Evolutionary conservation across 139 green algal genomes (phyloP), one percentile per base, ranked within the genome.

Genomic region (Klebsormidium nitens): DNA sequence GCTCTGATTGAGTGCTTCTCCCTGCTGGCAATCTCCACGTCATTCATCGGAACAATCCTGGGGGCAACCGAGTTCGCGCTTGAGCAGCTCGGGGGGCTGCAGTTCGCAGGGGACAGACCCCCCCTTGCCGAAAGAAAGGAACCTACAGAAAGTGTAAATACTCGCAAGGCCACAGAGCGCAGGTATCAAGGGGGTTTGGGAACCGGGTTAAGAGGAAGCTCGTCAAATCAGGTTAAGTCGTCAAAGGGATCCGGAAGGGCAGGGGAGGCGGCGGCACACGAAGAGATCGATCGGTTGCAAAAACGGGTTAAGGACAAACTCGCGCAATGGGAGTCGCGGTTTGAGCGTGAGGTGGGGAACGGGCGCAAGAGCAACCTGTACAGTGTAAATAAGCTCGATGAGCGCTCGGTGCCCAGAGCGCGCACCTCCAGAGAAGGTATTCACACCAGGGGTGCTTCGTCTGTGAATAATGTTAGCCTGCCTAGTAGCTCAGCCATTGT

Each of bases 1-100:
- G 69, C 86, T 8, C 40, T 74, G 29, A 42, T 83, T 1, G n/a
- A 36, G 4, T 47, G 36, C 3, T 91, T 91, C 52, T 82, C 74
- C 11, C 65, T 90, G 47, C 65, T 88, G 26, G 87, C 87, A 28
- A 66, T 91, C 28, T 58, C 37, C 28, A 91, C 87, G n/a, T 86
- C 73, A 36, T 88, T 88, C 73, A 83, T 90, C 23, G 85, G 84
- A n/a, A 88, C 78, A 62, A 59, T 47, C 8, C 67, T 91, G 11
- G 71, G 73, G 4, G 38, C 89, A 0, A 76, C 72, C 0, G 66
- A 74, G 52, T 74, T 67, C 29, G n/a, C 38, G 29, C 34, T 63
- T 11, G 47, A 63, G 28, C 46, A 72, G 64, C 14, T 72, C 28
- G 47, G 47, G 3, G 34, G 4, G 4, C 26, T 69, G 4, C 56